phyloP scores from a whole-genome alignment of 140 eudicot genomes.

The Eryngium alpinum region DNA sequence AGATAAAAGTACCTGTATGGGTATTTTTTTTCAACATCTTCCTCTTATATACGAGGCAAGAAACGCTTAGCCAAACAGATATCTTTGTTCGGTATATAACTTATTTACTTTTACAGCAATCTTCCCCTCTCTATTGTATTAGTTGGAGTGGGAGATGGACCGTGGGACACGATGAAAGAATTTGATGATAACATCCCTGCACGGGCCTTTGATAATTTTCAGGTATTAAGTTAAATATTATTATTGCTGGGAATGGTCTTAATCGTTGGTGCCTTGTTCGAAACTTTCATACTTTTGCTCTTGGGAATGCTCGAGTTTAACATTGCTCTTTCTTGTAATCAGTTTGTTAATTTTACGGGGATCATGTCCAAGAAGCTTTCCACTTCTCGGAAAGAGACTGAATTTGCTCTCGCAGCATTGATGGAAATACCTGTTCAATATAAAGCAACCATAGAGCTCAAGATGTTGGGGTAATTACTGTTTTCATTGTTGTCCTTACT shows the following conservation, averaged over 20 bases:
- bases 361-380: conserved; percentile 72
- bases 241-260: neutral
- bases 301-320: conserved; percentile 3
- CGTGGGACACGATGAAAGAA: conserved; percentile 99
- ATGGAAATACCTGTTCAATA: conserved; percentile 98
- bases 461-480: conserved; percentile 63
- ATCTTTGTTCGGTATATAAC: neutral
- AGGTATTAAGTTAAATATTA: conserved; percentile 35
- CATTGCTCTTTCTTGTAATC: neutral
- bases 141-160: conserved; percentile 99
- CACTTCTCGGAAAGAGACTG: conserved; percentile 83
- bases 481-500: too few species aligned
- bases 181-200: conserved; percentile 95
- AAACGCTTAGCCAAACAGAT: neutral
- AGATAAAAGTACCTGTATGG: too few species aligned
- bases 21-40: too few species aligned
- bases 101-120: conserved; percentile 46
- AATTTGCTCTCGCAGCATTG: conserved; percentile 90
- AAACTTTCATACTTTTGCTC: neutral
- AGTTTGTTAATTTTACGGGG: conserved; percentile 96
- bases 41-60: too few species aligned
- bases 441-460: conserved; percentile 89
- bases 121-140: conserved; percentile 84
- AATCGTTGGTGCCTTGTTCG: neutral
- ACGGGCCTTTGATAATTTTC: conserved; percentile 92